Conservation (phyloP, 148 eudicot genomes). For the Limonium bicolor region DNA sequence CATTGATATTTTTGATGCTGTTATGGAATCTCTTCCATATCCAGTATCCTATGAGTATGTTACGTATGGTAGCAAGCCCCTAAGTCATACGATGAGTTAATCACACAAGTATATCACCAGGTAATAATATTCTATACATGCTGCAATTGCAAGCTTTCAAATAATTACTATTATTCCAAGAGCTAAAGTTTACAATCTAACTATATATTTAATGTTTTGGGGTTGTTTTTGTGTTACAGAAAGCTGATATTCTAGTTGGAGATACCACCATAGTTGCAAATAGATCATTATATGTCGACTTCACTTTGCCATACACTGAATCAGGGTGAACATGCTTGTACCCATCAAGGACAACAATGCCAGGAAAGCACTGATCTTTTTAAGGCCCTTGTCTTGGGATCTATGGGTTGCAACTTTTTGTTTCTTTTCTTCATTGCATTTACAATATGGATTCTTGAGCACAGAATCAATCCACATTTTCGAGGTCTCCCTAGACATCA, state of each 20-base stretch:
- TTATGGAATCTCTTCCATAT: conserved; percentile 31
- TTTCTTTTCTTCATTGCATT: conserved; percentile 51
- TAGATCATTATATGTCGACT: conserved; percentile 37
- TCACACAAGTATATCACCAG: conserved; percentile 16
- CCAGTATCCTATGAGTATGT: conserved; percentile 31
- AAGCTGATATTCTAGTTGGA: conserved; percentile 46
- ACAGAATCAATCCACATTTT: conserved; percentile 42
- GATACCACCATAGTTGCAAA: conserved; percentile 41
- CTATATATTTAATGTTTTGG: not conserved
- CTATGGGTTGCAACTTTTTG: conserved; percentile 46
- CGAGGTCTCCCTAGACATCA: conserved; percentile 42
- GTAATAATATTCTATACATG: conserved; percentile 6
- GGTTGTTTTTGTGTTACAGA: conserved; percentile 13
- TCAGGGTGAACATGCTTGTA: conserved; percentile 48
- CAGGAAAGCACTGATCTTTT: conserved; percentile 51
- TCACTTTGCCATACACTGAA: conserved; percentile 49
- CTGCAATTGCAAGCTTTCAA: not conserved
- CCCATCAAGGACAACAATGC: conserved; percentile 25
- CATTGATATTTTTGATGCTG: conserved; percentile 50
- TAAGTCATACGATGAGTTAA: conserved; percentile 15
- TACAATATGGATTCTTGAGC: conserved; percentile 64
- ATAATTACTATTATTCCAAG: no score
- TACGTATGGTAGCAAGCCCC: conserved; percentile 23
- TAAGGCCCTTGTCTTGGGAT: conserved; percentile 43
- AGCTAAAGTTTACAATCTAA: not conserved